Evolutionary conservation across 208 protist species (phyloP).

Genomic region (Trypanosoma melophagium): DNA sequence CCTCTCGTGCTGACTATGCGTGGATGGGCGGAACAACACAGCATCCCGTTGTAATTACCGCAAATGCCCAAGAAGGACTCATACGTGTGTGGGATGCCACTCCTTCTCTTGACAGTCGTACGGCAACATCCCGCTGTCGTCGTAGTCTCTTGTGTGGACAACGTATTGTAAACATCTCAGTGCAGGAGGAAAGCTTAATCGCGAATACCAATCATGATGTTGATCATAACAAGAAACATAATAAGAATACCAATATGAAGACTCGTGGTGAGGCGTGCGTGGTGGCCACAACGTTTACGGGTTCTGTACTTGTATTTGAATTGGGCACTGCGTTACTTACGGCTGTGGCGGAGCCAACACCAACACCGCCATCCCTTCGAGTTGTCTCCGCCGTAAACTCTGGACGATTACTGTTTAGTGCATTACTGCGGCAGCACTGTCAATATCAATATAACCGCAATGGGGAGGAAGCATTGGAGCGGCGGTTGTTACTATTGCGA

Average conservation of each 20-base stretch:
- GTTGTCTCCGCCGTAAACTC: conserved; percentile 45
- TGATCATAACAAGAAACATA: conserved; percentile 20
- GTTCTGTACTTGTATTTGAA: conserved; percentile 51
- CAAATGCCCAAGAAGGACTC: conserved; percentile 66
- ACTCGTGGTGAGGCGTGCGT: conserved; percentile 25
- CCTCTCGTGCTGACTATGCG: conserved; percentile 50
- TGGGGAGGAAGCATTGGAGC: no score
- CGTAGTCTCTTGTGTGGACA: conserved; percentile 81
- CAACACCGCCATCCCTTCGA: conserved; percentile 48
- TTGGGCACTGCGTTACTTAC: conserved; percentile 45
- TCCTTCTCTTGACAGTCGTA: conserved; percentile 1
- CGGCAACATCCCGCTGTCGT: conserved; percentile 44
- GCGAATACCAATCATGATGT: no score
- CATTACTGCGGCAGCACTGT: conserved; percentile 1
- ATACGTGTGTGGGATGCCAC: conserved; percentile 76
- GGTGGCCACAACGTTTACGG: conserved; percentile 48
- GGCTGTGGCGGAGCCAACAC: conserved; percentile 49
- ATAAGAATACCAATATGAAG: conserved; percentile 17
- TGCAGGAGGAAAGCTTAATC: conserved; percentile 26
- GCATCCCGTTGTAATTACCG: conserved; percentile 41
- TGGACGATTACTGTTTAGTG: conserved; percentile 46
- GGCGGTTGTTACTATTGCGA: conserved; percentile 25
- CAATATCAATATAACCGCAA: no score
- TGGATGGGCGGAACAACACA: conserved; percentile 46
- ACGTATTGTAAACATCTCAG: conserved; percentile 65